Conservation (phyloP, 2,329 filamentous ascomycete species). For the Fusarium abutilonis region DNA sequence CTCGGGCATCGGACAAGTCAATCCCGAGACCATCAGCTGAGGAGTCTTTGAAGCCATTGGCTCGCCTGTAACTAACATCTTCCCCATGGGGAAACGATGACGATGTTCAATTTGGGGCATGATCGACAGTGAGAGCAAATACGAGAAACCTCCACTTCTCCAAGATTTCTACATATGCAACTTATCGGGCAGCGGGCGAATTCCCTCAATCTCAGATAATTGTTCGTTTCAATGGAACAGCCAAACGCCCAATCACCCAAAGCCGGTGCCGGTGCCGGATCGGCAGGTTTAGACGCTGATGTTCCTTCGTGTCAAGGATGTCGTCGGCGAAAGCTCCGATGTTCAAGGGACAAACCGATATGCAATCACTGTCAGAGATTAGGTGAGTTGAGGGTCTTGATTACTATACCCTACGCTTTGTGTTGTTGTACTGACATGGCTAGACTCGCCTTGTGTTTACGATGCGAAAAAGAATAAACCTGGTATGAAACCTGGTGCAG, state of each 20-base stretch:
- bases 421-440: not conserved
- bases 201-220: not conserved
- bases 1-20: constrained; percentile 32
- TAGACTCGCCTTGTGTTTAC: constrained; percentile 30
- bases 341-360: constrained; percentile 34
- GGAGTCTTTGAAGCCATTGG: constrained; percentile 13
- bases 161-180: constrained; percentile 1
- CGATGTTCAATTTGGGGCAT: not conserved
- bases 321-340: constrained; percentile 35
- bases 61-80: constrained; percentile 8
- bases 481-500: constrained; percentile 29
- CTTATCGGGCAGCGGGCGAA: constrained; percentile 34
- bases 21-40: constrained; percentile 19
- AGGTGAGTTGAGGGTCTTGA: not conserved
- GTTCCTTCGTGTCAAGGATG: constrained; percentile 39
- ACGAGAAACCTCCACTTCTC: constrained; percentile 4
- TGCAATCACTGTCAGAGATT: constrained; percentile 38
- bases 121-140: constrained; percentile 8
- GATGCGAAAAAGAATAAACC: constrained; percentile 33
- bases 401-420: not conserved
- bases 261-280: not conserved
- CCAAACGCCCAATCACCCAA: constrained; percentile 1
- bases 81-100: constrained; percentile 16
- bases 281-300: constrained; percentile 13
- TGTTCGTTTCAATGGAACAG: constrained; percentile 4